Conservation (phyloP, 2,329 filamentous ascomycete species). For the Penicillium janthinellum region DNA sequence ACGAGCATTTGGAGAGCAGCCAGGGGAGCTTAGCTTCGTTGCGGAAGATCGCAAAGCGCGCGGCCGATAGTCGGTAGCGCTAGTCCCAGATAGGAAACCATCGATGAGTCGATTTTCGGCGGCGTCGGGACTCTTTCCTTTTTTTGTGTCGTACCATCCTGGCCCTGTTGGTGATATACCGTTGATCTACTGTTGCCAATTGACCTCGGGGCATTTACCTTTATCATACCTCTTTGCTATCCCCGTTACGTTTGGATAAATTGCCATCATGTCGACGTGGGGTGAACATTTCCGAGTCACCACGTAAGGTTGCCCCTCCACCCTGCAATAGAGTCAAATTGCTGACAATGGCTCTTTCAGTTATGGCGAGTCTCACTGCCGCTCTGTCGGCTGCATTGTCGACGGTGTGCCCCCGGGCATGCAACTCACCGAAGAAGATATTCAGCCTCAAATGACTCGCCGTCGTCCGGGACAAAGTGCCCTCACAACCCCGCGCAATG, state of each 20-base stretch:
- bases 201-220: not conserved
- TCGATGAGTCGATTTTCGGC: constrained; percentile 27
- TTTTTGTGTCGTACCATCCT: constrained; percentile 8
- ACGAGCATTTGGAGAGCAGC: constrained; percentile 30
- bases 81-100: constrained; percentile 29
- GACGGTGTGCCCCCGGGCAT: constrained; percentile 90
- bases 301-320: constrained; percentile 59
- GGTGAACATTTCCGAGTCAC: constrained; percentile 79
- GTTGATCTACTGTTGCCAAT: not conserved
- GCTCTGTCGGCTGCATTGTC: constrained; percentile 90
- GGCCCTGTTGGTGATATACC: not conserved
- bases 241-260: constrained; percentile 3
- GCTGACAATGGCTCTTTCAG: constrained; percentile 36
- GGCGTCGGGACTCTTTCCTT: constrained; percentile 1
- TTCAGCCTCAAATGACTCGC: constrained; percentile 93
- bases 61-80: constrained; percentile 31
- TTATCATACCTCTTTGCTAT: constrained; percentile 3
- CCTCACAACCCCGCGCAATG: constrained; percentile 88
- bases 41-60: not conserved
- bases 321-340: constrained; percentile 8
- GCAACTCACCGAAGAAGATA: constrained; percentile 79
- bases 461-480: constrained; percentile 85
- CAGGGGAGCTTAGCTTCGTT: constrained; percentile 3
- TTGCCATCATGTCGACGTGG: constrained; percentile 76
- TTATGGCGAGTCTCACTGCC: constrained; percentile 87